Evolutionary conservation across 106 monocot species (phyloP), one percentile per base, ranked within the genome.

Genomic region (Amphibolis antarctica): DNA sequence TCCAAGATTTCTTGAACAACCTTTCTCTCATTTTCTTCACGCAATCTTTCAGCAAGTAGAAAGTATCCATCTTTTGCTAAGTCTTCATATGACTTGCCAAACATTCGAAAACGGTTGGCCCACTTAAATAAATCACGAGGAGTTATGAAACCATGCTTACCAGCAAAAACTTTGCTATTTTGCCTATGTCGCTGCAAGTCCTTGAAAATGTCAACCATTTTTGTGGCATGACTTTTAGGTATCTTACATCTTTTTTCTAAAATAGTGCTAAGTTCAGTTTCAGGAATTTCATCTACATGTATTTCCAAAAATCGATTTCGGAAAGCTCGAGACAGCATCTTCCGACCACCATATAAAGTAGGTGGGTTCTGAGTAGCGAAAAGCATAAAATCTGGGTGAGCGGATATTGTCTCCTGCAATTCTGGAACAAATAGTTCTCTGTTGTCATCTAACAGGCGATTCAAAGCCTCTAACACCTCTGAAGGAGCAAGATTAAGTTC

Each of bases 251-350:
- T 84, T 44, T 78, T 76, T 42, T 80, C 78, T 20, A 96, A 61
- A 66, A 96, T 96, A 9, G 60, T 79, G 42, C 49, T 66, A 28
- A 96, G 71, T 66, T 96, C 96, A 76, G 84, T 71, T 58, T 96
- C 96, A 55, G 96, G 96, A 75, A 96, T 96, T 78, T 96, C 96
- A 86, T 89, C 89, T 71, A 96, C 82, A 70, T 96, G 94, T 43
- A 96, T 72, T 65, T 96, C 94, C 69, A 96, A 44, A 71, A 96
- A 96, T 22, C 94, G 83, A 69, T 96, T 96, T 23, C 94, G 86
- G 69, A 96, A 96, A 69, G 94, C 94, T 69, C 94, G 73, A 76
- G 94, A 96, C 3, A 96, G 82, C 74, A 96, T 75, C 74, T 96
- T 96, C 19, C 94, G 86, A 11, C 94, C 94, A 64, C 86, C 94